Percentiles rank a stretch among this genome's conserved stretches.
These are phyloP conservation scores for Pterocarpus santalinus DNA, from an alignment of 306 rosid species.

Conservation along the genomic window DNA sequence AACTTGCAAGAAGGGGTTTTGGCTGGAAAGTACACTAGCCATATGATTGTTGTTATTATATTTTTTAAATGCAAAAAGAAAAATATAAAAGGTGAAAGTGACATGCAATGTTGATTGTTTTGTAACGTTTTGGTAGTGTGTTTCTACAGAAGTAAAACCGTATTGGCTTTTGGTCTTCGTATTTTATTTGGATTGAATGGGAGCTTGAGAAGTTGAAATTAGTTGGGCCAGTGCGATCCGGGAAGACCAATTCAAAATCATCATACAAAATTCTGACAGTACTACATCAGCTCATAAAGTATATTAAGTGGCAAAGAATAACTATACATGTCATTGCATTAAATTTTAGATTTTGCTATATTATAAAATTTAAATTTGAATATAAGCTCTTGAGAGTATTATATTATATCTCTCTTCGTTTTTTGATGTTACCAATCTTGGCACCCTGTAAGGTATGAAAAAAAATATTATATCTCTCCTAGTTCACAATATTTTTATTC, in stretches of 20 bases:
- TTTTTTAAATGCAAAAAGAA: not conserved
- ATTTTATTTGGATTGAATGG: not conserved
- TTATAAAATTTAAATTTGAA: not conserved
- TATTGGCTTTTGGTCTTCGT: not conserved
- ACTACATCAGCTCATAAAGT: not conserved
- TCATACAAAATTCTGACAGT: not conserved
- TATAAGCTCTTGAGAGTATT: not conserved
- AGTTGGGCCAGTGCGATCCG: not conserved
- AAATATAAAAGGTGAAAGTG: constrained; percentile 35
- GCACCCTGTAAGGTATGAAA: not conserved
- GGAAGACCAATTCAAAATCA: constrained; percentile 37
- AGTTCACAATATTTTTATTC: not conserved
- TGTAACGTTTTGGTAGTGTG: constrained; percentile 5
- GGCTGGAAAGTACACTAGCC: constrained; percentile 42
- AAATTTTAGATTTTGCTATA: not conserved
- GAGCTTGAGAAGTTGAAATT: constrained; percentile 2
- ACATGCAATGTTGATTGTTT: not conserved
- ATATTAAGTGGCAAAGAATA: too few relatives aligned
- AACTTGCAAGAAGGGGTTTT: constrained; percentile 17
- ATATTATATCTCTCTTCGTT: not conserved
- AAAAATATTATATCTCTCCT: not conserved
- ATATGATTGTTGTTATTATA: constrained; percentile 51
- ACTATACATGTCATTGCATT: not conserved
- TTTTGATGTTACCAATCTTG: constrained; percentile 2
- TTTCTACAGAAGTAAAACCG: constrained; percentile 25